These are phyloP conservation scores for Didymella keratinophila DNA, from an alignment of 2,329 filamentous ascomycete species.

Conservation along the genomic window DNA sequence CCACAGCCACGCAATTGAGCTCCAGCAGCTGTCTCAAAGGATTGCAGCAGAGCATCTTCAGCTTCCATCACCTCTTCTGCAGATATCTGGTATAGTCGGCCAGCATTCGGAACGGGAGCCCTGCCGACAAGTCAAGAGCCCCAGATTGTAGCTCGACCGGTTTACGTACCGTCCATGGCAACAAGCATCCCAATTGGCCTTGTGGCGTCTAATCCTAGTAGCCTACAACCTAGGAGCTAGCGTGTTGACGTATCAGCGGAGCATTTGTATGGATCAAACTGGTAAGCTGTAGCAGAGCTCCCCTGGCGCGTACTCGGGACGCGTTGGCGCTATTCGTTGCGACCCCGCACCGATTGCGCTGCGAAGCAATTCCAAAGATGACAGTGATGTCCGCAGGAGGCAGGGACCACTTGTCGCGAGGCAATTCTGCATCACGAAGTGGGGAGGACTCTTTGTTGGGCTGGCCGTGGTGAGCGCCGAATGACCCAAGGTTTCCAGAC, in stretches of 20 bases:
- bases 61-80: slow-evolving; percentile 12
- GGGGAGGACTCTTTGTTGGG: slow-evolving; percentile 35
- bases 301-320: slow-evolving; percentile 31
- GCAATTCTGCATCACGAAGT: slow-evolving; percentile 40
- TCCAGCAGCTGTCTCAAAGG: not conserved
- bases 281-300: slow-evolving; percentile 21
- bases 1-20: not conserved
- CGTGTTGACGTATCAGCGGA: slow-evolving; percentile 24
- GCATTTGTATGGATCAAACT: slow-evolving; percentile 24
- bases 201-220: slow-evolving; percentile 10
- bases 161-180: slow-evolving; percentile 32
- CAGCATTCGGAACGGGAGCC: slow-evolving; percentile 27
- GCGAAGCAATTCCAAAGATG: slow-evolving; percentile 45
- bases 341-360: slow-evolving; percentile 47
- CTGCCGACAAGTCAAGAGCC: slow-evolving; percentile 19
- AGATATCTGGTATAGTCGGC: slow-evolving; percentile 21
- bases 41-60: not conserved
- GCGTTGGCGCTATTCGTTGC: slow-evolving; percentile 43
- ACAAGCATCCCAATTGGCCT: slow-evolving; percentile 23
- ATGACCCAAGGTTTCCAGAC: slow-evolving; percentile 33
- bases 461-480: slow-evolving; percentile 30
- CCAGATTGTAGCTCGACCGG: slow-evolving; percentile 18
- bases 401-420: slow-evolving; percentile 32
- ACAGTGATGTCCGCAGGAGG: slow-evolving; percentile 39
- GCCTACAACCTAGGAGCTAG: slow-evolving; percentile 22